phyloP scores from a whole-genome alignment of 2,329 filamentous ascomycete species.

The Sarocladium oryzae region DNA sequence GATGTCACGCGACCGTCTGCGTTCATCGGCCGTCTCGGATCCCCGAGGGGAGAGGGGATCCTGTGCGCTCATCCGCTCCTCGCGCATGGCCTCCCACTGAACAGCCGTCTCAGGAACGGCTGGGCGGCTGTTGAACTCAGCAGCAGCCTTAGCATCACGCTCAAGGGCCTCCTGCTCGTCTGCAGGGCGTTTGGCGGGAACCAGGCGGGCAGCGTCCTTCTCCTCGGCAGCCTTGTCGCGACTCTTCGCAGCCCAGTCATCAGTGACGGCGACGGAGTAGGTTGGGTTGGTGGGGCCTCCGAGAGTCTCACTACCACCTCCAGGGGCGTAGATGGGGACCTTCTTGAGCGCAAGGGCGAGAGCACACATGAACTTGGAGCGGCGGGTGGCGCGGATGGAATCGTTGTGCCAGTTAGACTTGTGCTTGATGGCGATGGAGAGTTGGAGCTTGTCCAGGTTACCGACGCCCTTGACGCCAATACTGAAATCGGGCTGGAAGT shows the following conservation, averaged over 20 bases:
- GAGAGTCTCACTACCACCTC: slow-evolving; percentile 57
- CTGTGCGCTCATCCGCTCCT: neutral
- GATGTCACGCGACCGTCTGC: slow-evolving; percentile 30
- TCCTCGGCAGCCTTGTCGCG: slow-evolving; percentile 49
- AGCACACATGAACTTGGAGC: slow-evolving; percentile 96
- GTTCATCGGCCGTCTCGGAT: slow-evolving; percentile 21
- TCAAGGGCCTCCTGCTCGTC: slow-evolving; percentile 22
- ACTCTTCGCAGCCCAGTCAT: slow-evolving; percentile 58
- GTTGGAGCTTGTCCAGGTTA: slow-evolving; percentile 79
- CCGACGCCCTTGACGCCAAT: slow-evolving; percentile 74
- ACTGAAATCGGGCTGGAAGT: slow-evolving; percentile 80
- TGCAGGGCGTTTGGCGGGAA: slow-evolving; percentile 37
- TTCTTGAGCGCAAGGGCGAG: slow-evolving; percentile 78
- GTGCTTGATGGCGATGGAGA: slow-evolving; percentile 80
- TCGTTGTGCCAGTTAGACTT: slow-evolving; percentile 94
- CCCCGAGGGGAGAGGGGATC: slow-evolving; percentile 17
- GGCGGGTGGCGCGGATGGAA: slow-evolving; percentile 67
- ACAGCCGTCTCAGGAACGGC: slow-evolving; percentile 16
- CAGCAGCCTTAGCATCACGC: slow-evolving; percentile 37
- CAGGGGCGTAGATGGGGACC: slow-evolving; percentile 78
- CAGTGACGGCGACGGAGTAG: slow-evolving; percentile 72
- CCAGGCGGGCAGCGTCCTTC: slow-evolving; percentile 60
- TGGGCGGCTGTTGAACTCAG: slow-evolving; percentile 36
- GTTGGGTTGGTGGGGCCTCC: slow-evolving; percentile 67
- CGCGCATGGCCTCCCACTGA: slow-evolving; percentile 11